phyloP scores from a whole-genome alignment of 495 filamentous ascomycete genomes.

The Aspergillus asperescens region DNA sequence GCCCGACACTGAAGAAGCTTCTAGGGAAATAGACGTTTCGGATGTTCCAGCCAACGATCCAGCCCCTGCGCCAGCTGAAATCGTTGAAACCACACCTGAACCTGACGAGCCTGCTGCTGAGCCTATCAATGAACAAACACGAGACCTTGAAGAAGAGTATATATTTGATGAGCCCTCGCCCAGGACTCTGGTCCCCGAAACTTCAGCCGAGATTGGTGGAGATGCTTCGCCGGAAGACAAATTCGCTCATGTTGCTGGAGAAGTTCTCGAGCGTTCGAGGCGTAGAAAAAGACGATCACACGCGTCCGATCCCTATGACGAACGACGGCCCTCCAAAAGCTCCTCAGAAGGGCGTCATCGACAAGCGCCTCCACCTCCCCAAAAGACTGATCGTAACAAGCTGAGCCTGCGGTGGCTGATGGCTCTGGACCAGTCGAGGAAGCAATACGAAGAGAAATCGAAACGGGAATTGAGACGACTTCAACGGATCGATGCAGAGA shows the following conservation, averaged over 20 bases:
- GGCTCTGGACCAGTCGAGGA: constrained; percentile 37
- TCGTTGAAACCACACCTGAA: neutral
- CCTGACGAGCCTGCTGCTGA: constrained; percentile 2
- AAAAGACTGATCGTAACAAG: constrained; percentile 33
- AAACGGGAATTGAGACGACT: constrained; percentile 16
- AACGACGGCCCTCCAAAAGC: constrained; percentile 34
- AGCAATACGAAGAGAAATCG: constrained; percentile 36
- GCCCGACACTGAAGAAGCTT: neutral
- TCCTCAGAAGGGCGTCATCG: constrained; percentile 35
- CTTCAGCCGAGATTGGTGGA: neutral
- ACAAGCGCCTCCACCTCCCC: constrained; percentile 17
- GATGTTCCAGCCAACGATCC: neutral
- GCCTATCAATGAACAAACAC: constrained; percentile 3
- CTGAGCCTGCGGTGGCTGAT: constrained; percentile 39
- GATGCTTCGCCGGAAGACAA: constrained; percentile 2
- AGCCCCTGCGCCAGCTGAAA: neutral
- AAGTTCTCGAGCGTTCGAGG: constrained; percentile 16
- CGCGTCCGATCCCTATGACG: constrained; percentile 19
- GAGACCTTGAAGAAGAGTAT: neutral
- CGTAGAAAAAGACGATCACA: constrained; percentile 32
- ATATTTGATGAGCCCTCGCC: constrained; percentile 4
- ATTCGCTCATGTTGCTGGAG: constrained; percentile 7
- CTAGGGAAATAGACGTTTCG: neutral
- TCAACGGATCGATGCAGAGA: constrained; percentile 19
- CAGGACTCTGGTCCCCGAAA: neutral